Percentiles rank a stretch among this genome's conserved stretches.
These are phyloP conservation scores for Malus domestica DNA, from an alignment of 306 rosid species.

Conservation along the genomic window ASM211411v1 NC_041790.1:2140501-2141000, in stretches of 20 bases:
- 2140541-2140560: background rate
- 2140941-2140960: background rate
- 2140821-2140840: background rate
- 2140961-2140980: background rate
- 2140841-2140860: background rate
- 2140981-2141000: slow-evolving; percentile 10
- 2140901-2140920: too few species aligned
- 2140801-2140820: background rate
- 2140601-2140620: slow-evolving; percentile 97
- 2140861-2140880: background rate
- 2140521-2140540: background rate
- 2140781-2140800: background rate
- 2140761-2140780: slow-evolving; percentile 94
- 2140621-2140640: slow-evolving; percentile 64
- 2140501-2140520: background rate
- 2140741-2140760: slow-evolving; percentile 82
- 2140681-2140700: slow-evolving; percentile 86
- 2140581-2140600: slow-evolving; percentile 85
- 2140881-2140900: background rate
- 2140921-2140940: background rate
- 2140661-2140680: slow-evolving; percentile 69
- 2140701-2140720: slow-evolving; percentile 88
- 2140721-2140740: slow-evolving; percentile 96
- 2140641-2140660: slow-evolving; percentile 69
- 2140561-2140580: slow-evolving; percentile 6